Evolutionary conservation across 2,329 filamentous ascomycete genomes (phyloP), one percentile per base, ranked within the genome.

Genomic region (Beauveria australis): DNA sequence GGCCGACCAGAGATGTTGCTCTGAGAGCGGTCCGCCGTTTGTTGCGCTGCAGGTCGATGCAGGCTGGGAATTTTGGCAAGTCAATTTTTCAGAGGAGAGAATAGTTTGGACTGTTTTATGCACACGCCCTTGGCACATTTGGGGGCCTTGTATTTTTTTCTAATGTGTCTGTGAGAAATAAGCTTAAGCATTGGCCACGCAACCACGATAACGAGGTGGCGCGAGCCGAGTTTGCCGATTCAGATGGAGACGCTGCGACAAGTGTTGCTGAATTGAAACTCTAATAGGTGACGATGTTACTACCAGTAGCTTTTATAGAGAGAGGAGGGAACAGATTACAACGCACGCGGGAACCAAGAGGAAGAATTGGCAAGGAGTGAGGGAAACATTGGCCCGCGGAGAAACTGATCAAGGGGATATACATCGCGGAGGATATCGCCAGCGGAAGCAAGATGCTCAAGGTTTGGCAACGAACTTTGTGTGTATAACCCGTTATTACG

Each of bases 171-270:
- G 56, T 24, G 56, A 59, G 56, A 59, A 59, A 59, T 53, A 53
- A 59, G 56, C 56, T 59, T 52, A 59, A 59, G 56, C 56, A 59
- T 44, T 33, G 56, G 56, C 48, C 56, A 28, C 26, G 26, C 26
- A 28, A 28, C 26, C 26, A 59, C n/a, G 48, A 28, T 30, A 37
- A n/a, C 47, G 16, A 51, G 18, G 4, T 26, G 5, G 26, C 33
- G 19, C 19, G 55, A 24, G 55, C 47, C 55, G 55, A 58, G 30
- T 58, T 51, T 58, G 55, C 55, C 55, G 55, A 51, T 47, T 46
- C 16, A 33, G 16, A 28, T 22, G 53, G 53, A 22, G 14, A n/a
- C 7, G 16, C 26, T 22, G 10, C 30, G 44, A 48, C 44, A 19
- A 10, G n/a, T 18, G 37, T 44, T 14, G 24, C 48, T 46, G 40